Conservation (phyloP, 768 basidiomycete genomes). For the Scleroderma citrinum region DNA sequence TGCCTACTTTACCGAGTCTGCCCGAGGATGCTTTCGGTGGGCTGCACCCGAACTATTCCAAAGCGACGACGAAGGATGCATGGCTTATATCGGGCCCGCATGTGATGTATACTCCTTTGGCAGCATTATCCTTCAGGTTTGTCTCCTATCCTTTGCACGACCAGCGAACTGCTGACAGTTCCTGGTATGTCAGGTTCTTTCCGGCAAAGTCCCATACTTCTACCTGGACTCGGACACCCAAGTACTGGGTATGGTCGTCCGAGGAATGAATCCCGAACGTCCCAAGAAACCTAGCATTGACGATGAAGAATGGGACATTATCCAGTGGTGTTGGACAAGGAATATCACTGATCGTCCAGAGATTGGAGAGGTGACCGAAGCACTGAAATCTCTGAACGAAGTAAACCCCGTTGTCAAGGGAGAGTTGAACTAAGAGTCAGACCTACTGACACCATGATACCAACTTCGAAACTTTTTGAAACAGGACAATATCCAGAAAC, state of each 20-base stretch:
- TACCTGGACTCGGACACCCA: conserved; percentile 3
- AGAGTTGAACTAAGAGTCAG: too few species aligned
- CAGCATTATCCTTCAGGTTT: conserved; percentile 14
- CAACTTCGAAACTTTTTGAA: too few species aligned
- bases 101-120: conserved; percentile 37
- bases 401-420: neutral
- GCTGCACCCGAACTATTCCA: conserved; percentile 32
- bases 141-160: neutral
- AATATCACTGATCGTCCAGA: neutral
- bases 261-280: conserved; percentile 1
- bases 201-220: conserved; percentile 6
- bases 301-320: conserved; percentile 5
- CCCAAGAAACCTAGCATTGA: conserved; percentile 2
- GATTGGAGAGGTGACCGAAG: neutral
- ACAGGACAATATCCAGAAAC: too few species aligned
- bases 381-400: neutral
- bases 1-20: conserved; percentile 27
- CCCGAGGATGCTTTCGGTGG: conserved; percentile 35
- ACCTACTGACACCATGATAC: too few species aligned
- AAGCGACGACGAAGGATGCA: conserved; percentile 13
- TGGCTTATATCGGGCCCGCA: conserved; percentile 8
- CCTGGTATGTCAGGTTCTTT: conserved; percentile 2
- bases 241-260: conserved; percentile 3
- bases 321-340: conserved; percentile 2
- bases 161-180: neutral